These are phyloP conservation scores for Afroboletus lepidellus DNA, from an alignment of 1,284 basidiomycete species.

Conservation along the genomic window DNA sequence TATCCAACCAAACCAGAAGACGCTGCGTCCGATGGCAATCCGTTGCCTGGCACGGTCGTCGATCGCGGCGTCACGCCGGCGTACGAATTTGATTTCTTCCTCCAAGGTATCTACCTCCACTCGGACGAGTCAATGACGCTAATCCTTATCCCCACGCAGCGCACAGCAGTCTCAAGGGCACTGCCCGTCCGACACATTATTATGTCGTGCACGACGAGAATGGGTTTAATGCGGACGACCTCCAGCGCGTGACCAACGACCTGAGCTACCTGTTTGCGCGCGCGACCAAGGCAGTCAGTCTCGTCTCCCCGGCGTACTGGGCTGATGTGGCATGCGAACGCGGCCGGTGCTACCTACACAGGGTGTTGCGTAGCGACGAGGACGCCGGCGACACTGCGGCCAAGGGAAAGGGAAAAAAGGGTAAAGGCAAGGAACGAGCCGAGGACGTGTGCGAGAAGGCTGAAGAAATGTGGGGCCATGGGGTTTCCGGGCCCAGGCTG, in stretches of 20 bases:
- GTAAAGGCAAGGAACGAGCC: not conserved
- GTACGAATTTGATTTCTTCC: slow-evolving; percentile 76
- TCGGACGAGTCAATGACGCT: slow-evolving; percentile 21
- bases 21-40: slow-evolving; percentile 65
- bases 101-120: slow-evolving; percentile 45
- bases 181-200: slow-evolving; percentile 72
- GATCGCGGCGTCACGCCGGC: slow-evolving; percentile 67
- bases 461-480: slow-evolving; percentile 50
- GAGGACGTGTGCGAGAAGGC: slow-evolving; percentile 48
- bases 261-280: slow-evolving; percentile 76
- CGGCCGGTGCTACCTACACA: slow-evolving; percentile 71
- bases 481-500: slow-evolving; percentile 48
- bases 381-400: slow-evolving; percentile 5
- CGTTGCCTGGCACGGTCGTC: slow-evolving; percentile 72
- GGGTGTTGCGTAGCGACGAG: slow-evolving; percentile 40
- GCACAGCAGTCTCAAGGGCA: slow-evolving; percentile 64
- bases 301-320: slow-evolving; percentile 77
- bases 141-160: slow-evolving; percentile 16
- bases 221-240: slow-evolving; percentile 60
- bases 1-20: slow-evolving; percentile 53
- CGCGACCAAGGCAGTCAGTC: slow-evolving; percentile 76
- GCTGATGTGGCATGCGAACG: slow-evolving; percentile 76
- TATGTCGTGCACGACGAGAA: slow-evolving; percentile 76
- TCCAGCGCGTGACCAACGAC: slow-evolving; percentile 58
- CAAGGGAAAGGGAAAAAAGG: slow-evolving; percentile 10